A percentile compares a stretch with the other conserved stretches of the same genome.
phyloP scores from a whole-genome alignment of 495 filamentous ascomycete genomes.

The Pyrenopolyporus hunteri region DNA sequence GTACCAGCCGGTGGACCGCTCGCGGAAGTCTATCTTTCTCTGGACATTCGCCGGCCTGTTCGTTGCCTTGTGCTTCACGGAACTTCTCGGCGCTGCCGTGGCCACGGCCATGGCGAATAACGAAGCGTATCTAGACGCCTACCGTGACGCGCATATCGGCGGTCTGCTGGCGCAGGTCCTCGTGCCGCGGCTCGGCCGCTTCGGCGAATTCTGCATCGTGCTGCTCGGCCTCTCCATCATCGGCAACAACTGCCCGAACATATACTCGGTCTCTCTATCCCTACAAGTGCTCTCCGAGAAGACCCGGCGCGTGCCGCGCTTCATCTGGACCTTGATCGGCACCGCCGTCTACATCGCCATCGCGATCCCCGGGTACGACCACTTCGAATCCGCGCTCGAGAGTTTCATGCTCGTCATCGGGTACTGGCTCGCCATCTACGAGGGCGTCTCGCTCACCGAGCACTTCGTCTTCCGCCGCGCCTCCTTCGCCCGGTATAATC shows the following conservation, averaged over 20 bases:
- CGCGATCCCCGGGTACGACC: constrained; percentile 75
- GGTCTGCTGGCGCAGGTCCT: constrained; percentile 74
- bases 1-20: constrained; percentile 71
- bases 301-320: constrained; percentile 74
- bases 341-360: constrained; percentile 76
- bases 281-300: constrained; percentile 72
- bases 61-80: constrained; percentile 73
- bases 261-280: constrained; percentile 80
- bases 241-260: constrained; percentile 88
- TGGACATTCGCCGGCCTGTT: constrained; percentile 75
- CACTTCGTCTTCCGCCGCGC: constrained; percentile 79
- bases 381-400: constrained; percentile 73
- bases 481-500: constrained; percentile 61
- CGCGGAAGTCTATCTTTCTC: constrained; percentile 66
- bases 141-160: constrained; percentile 66
- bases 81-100: constrained; percentile 80
- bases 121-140: constrained; percentile 65
- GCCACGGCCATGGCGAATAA: constrained; percentile 65
- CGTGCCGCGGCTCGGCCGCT: constrained; percentile 68
- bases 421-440: constrained; percentile 88
- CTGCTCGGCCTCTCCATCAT: constrained; percentile 80
- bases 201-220: constrained; percentile 84
- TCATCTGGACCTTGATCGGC: constrained; percentile 74
- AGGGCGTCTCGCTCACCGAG: constrained; percentile 71
- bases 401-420: constrained; percentile 83